These are phyloP conservation scores for Musa schizocarpa DNA, from an alignment of 176 grass and related monocot species.

Conservation along the genomic window DNA sequence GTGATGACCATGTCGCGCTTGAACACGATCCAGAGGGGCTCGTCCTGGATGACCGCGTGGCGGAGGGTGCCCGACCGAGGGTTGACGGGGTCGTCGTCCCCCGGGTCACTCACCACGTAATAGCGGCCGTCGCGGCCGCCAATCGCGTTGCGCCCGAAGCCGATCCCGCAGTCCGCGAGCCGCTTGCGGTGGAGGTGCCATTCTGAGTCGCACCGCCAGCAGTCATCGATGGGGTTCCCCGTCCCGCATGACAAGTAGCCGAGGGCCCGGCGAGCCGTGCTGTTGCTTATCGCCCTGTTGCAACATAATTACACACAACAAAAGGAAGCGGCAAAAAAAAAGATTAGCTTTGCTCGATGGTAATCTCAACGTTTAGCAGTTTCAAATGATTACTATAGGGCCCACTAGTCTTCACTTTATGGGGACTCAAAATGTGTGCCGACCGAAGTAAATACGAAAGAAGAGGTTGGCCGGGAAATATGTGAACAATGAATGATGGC, in stretches of 20 bases:
- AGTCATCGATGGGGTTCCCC: conserved; percentile 22
- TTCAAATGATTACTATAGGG: no score
- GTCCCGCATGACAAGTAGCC: conserved; percentile 13
- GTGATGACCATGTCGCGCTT: conserved; percentile 22
- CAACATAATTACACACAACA: not conserved
- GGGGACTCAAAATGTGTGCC: no score
- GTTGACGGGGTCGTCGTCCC: conserved; percentile 17
- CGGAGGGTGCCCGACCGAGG: conserved; percentile 12
- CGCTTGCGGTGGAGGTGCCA: conserved; percentile 19
- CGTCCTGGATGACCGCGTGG: conserved; percentile 16
- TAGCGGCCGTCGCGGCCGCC: conserved; percentile 15
- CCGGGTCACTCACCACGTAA: conserved; percentile 11
- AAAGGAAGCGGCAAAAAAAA: no score
- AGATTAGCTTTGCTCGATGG: not conserved
- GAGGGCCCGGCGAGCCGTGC: conserved; percentile 6
- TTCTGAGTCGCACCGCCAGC: conserved; percentile 21
- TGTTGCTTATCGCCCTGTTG: conserved; percentile 12
- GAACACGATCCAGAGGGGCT: conserved; percentile 20
- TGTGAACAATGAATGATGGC: not conserved
- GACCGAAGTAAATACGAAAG: no score
- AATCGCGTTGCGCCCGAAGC: conserved; percentile 17
- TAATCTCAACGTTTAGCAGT: not conserved
- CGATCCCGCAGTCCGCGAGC: conserved; percentile 21
- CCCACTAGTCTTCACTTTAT: no score
- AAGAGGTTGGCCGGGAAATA: not conserved